Evolutionary conservation across 2,329 filamentous ascomycete genomes (phyloP).

Genomic region (Ilyonectria sp.): DNA sequence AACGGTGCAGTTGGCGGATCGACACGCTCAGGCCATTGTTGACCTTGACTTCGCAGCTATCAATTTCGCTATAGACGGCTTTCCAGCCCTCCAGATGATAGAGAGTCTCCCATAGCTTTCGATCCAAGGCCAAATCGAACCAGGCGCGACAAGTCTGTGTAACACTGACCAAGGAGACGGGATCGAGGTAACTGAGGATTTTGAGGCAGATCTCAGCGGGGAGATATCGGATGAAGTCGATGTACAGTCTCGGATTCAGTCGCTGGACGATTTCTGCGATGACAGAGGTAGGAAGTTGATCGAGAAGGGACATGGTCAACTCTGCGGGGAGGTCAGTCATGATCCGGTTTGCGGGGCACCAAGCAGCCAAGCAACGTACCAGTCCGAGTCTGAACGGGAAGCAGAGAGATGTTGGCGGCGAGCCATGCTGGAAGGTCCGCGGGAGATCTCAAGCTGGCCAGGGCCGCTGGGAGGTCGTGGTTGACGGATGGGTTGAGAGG

Average conservation of each 20-base stretch:
- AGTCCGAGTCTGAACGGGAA: slow-evolving; percentile 65
- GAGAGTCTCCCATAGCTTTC: slow-evolving; percentile 86
- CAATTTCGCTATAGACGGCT: slow-evolving; percentile 76
- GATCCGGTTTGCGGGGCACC: background rate
- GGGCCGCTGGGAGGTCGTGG: slow-evolving; percentile 51
- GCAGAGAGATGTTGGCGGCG: slow-evolving; percentile 63
- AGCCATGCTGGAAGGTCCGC: slow-evolving; percentile 67
- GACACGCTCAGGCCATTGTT: slow-evolving; percentile 61
- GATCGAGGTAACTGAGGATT: slow-evolving; percentile 88
- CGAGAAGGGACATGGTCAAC: slow-evolving; percentile 83
- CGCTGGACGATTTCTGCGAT: slow-evolving; percentile 86
- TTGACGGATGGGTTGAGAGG: slow-evolving; percentile 64
- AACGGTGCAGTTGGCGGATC: slow-evolving; percentile 59
- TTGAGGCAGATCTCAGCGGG: slow-evolving; percentile 93
- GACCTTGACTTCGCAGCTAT: slow-evolving; percentile 74
- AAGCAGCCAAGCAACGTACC: slow-evolving; percentile 55
- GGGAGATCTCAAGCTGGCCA: slow-evolving; percentile 56
- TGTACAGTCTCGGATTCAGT: slow-evolving; percentile 87
- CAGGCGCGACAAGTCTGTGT: slow-evolving; percentile 86
- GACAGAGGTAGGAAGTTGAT: slow-evolving; percentile 83
- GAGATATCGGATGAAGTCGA: slow-evolving; percentile 89
- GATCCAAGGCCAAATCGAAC: slow-evolving; percentile 85
- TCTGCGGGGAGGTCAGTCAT: slow-evolving; percentile 65
- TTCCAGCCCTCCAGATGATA: slow-evolving; percentile 92
- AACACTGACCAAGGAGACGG: slow-evolving; percentile 83